These are phyloP conservation scores for Citrullus colocynthis DNA, from an alignment of 306 rosid genomes.

Conservation along the genomic window DNA sequence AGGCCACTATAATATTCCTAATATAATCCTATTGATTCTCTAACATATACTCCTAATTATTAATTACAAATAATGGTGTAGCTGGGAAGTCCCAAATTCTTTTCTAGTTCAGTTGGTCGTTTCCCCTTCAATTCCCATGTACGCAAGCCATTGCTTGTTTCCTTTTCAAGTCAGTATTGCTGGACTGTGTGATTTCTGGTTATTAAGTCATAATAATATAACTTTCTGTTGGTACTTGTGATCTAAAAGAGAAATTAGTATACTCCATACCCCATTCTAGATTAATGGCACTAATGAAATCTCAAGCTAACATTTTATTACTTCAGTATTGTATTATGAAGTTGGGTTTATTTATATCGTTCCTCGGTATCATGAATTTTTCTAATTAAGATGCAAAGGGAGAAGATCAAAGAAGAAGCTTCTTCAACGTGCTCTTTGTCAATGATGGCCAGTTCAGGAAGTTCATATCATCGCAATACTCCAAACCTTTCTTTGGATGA, in stretches of 20 bases:
- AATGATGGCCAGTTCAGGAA: slow-evolving; percentile 23
- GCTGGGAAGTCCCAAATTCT: not conserved
- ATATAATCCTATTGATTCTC: too few species aligned
- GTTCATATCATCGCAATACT: slow-evolving; percentile 20
- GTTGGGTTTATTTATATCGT: not conserved
- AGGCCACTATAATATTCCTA: too few species aligned
- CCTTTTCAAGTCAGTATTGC: not conserved
- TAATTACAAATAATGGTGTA: not conserved
- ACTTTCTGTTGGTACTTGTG: not conserved
- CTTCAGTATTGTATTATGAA: not conserved
- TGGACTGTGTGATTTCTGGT: not conserved
- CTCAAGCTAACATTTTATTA: not conserved
- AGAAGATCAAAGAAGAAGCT: slow-evolving; percentile 78
- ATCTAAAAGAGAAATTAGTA: not conserved
- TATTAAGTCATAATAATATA: not conserved
- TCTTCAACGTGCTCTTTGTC: slow-evolving; percentile 32
- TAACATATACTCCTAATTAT: too few species aligned
- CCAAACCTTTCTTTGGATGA: slow-evolving; percentile 84
- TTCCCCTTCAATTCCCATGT: not conserved
- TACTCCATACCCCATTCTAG: not conserved
- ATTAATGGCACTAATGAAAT: not conserved
- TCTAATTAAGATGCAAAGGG: slow-evolving; percentile 52
- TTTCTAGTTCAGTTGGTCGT: not conserved
- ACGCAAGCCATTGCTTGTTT: not conserved
- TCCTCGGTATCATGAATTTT: not conserved